A percentile compares a stretch with the other conserved stretches of the same genome.
These are phyloP conservation scores for Phytophthora sp. DNA, from an alignment of 352 stramenopile genomes.

Conservation along the genomic window DNA sequence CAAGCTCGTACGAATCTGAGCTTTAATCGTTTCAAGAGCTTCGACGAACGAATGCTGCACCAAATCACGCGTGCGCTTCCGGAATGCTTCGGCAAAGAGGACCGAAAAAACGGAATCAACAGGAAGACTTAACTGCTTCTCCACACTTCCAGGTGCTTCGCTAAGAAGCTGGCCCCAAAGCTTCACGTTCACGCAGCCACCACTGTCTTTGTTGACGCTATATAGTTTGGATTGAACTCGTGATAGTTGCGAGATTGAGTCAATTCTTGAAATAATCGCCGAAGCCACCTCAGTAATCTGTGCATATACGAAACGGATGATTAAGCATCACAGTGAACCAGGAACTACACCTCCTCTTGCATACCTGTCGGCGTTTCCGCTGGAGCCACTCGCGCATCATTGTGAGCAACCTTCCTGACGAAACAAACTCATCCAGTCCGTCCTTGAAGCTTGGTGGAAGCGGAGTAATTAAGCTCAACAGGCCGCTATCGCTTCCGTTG, in stretches of 20 bases:
- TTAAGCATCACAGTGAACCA: neutral
- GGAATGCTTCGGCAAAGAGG: conserved; percentile 69
- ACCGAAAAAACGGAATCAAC: conserved; percentile 61
- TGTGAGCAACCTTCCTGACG: conserved; percentile 38
- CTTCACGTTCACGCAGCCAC: conserved; percentile 38
- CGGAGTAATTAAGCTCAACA: conserved; percentile 39
- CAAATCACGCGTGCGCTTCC: conserved; percentile 67
- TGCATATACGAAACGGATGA: neutral
- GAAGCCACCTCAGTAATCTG: conserved; percentile 54
- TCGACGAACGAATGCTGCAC: conserved; percentile 80
- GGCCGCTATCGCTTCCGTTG: conserved; percentile 8
- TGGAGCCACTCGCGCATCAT: conserved; percentile 47
- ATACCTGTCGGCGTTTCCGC: conserved; percentile 48
- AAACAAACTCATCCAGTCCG: conserved; percentile 37
- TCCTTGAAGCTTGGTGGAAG: conserved; percentile 35
- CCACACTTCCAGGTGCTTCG: conserved; percentile 6
- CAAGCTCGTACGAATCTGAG: conserved; percentile 55
- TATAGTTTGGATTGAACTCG: conserved; percentile 65
- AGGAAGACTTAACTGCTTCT: conserved; percentile 11
- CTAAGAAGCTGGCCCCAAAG: conserved; percentile 44
- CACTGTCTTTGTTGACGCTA: conserved; percentile 42
- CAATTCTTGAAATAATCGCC: conserved; percentile 59
- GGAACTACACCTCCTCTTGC: neutral
- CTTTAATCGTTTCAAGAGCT: conserved; percentile 75
- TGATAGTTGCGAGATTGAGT: conserved; percentile 63